Conservation (phyloP, 805 yeast species). For the Kluyveromyces nonfermentans region DNA sequence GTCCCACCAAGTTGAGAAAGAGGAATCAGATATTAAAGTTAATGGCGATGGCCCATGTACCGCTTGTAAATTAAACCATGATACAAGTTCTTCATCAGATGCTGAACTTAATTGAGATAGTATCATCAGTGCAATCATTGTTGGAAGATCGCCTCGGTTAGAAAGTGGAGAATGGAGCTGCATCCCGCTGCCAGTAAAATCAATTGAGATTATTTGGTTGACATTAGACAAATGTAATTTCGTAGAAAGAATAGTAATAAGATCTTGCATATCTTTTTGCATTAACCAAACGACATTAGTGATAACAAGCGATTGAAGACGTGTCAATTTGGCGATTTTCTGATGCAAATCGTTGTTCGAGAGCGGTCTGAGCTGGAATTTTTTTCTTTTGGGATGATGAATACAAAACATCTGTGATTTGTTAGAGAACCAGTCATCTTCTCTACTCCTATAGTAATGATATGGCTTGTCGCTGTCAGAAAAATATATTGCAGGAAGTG, state of each 20-base stretch:
- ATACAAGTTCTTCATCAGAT: neutral
- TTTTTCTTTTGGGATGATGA: constrained; percentile 14
- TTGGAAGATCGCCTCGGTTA: neutral
- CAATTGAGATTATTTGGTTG: neutral
- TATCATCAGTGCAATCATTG: neutral
- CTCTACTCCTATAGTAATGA: neutral
- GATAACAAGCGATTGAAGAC: constrained; percentile 17
- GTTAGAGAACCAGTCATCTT: constrained; percentile 1
- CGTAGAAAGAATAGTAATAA: constrained; percentile 6
- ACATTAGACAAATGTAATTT: neutral
- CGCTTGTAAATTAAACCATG: neutral
- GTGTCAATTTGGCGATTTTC: constrained; percentile 9
- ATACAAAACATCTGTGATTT: constrained; percentile 11
- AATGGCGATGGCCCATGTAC: neutral
- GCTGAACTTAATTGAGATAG: neutral
- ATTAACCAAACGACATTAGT: constrained; percentile 26
- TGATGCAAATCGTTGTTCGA: constrained; percentile 3
- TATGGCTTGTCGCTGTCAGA: neutral
- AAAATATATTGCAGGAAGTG: constrained; percentile 1
- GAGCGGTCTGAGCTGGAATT: constrained; percentile 5
- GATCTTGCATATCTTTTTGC: constrained; percentile 21
- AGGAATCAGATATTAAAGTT: neutral
- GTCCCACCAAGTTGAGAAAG: neutral
- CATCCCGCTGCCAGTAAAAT: constrained; percentile 1
- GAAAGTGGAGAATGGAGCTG: neutral